A percentile compares a stretch with the other conserved stretches of the same genome.
Evolutionary conservation across 2,329 filamentous ascomycete species (phyloP).

Genomic region (Byssothecium circinans): DNA sequence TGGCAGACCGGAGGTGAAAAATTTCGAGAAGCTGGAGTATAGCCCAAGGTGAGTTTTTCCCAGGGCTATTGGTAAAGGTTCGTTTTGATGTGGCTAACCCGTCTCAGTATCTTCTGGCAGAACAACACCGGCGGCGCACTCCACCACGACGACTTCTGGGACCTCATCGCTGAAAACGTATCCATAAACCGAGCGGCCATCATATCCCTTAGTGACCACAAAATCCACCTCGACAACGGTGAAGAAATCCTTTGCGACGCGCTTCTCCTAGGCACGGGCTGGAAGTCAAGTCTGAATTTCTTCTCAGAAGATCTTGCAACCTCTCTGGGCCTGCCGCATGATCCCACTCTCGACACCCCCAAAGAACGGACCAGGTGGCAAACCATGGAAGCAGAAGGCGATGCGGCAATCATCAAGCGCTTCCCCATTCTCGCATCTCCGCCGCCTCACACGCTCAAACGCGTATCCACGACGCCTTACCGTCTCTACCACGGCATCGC

Average conservation of each 20-base stretch:
- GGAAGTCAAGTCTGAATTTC: conserved; percentile 10
- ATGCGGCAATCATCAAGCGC: conserved; percentile 1
- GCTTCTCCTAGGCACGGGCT: conserved; percentile 33
- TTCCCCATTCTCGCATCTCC: conserved; percentile 17
- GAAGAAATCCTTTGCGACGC: conserved; percentile 22
- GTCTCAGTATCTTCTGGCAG: no score
- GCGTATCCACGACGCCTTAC: conserved; percentile 14
- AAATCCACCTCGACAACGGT: conserved; percentile 17
- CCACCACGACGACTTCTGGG: no score
- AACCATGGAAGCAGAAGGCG: conserved; percentile 9
- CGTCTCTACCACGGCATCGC: conserved; percentile 18
- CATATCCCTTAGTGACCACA: no score
- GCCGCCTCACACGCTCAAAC: conserved; percentile 8
- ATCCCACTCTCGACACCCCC: not conserved
- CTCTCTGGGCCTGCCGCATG: conserved; percentile 11
- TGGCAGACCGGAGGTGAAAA: no score
- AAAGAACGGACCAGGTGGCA: conserved; percentile 11
- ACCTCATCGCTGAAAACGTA: no score
- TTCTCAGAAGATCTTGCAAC: conserved; percentile 9
- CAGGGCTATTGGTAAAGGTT: no score
- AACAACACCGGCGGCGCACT: no score
- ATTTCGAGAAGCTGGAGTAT: no score
- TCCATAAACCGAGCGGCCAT: no score
- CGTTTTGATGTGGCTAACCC: no score
- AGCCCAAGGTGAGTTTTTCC: no score